phyloP scores from a whole-genome alignment of 805 yeast genomes.

The Cyberlindnera galapagoensis region DNA sequence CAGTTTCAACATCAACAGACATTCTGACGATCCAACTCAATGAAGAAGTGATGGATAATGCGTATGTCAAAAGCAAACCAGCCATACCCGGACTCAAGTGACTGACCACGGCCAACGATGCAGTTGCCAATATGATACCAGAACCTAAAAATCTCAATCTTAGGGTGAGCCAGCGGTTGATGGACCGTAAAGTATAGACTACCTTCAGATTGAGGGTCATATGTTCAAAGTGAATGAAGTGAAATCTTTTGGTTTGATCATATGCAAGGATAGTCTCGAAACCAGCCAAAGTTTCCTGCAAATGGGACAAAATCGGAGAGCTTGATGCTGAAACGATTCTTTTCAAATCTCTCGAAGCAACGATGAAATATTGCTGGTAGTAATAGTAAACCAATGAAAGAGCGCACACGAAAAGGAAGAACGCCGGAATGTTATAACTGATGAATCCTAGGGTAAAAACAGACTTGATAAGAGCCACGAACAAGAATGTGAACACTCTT shows the following conservation, averaged over 20 bases:
- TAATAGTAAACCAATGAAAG: constrained; percentile 53
- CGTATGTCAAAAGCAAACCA: constrained; percentile 60
- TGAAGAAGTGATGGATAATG: constrained; percentile 47
- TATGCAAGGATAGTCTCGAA: constrained; percentile 75
- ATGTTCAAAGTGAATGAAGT: constrained; percentile 50
- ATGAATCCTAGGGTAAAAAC: constrained; percentile 46
- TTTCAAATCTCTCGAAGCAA: constrained; percentile 71
- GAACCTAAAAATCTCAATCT: constrained; percentile 60
- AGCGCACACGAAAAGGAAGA: constrained; percentile 37
- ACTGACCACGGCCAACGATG: constrained; percentile 37
- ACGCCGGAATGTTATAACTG: constrained; percentile 47
- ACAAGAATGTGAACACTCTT: constrained; percentile 42
- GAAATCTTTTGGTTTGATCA: constrained; percentile 58
- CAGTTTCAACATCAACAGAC: constrained; percentile 58
- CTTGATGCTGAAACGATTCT: constrained; percentile 62
- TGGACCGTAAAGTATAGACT: constrained; percentile 52
- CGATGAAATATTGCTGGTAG: constrained; percentile 64
- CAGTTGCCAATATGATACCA: constrained; percentile 43
- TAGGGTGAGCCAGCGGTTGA: constrained; percentile 59
- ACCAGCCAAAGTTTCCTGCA: constrained; percentile 78
- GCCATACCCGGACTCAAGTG: constrained; percentile 53
- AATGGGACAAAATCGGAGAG: constrained; percentile 75
- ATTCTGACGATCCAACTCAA: constrained; percentile 52
- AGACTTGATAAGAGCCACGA: constrained; percentile 38
- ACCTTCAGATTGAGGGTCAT: constrained; percentile 84